Conservation (phyloP, 305 asterid genomes). For the Plantago rigida region DNA sequence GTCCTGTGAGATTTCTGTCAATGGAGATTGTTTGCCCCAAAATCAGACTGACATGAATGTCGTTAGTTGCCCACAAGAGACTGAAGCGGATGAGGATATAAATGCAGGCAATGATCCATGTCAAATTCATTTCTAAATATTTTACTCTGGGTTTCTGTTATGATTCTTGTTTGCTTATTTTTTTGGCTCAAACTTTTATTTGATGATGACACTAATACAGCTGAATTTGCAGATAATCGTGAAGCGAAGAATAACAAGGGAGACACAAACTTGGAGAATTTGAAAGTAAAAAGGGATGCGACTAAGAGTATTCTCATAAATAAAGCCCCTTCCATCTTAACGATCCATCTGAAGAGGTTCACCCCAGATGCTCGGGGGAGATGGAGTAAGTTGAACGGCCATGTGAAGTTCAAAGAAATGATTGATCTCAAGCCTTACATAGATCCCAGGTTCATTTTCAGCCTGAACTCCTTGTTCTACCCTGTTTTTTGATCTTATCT, state of each 20-base stretch:
- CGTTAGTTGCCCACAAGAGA: constrained; percentile 27
- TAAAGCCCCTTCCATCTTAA: constrained; percentile 68
- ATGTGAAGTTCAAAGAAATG: constrained; percentile 57
- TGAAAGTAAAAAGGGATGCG: constrained; percentile 88
- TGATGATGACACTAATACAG: constrained; percentile 27
- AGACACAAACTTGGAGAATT: constrained; percentile 33
- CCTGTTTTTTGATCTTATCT: constrained; percentile 9
- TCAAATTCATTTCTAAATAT: constrained; percentile 24
- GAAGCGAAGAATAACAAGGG: constrained; percentile 41
- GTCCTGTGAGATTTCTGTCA: constrained; percentile 24
- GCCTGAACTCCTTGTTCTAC: constrained; percentile 18
- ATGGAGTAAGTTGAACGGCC: constrained; percentile 77
- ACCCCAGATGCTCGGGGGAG: constrained; percentile 82
- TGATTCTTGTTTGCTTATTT: not conserved
- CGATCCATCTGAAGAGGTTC: constrained; percentile 81
- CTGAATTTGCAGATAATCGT: constrained; percentile 26
- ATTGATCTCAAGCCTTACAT: constrained; percentile 63
- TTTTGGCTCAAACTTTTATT: too few species aligned
- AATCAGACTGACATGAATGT: constrained; percentile 28
- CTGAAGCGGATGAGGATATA: constrained; percentile 16
- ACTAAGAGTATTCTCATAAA: constrained; percentile 59
- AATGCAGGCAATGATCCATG: constrained; percentile 25
- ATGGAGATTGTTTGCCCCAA: constrained; percentile 27
- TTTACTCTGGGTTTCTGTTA: not conserved
- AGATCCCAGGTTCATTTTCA: constrained; percentile 58